Evolutionary conservation across 768 basidiomycete genomes (phyloP), one percentile per base, ranked within the genome.

Genomic region (Basidioascus undulatus): DNA sequence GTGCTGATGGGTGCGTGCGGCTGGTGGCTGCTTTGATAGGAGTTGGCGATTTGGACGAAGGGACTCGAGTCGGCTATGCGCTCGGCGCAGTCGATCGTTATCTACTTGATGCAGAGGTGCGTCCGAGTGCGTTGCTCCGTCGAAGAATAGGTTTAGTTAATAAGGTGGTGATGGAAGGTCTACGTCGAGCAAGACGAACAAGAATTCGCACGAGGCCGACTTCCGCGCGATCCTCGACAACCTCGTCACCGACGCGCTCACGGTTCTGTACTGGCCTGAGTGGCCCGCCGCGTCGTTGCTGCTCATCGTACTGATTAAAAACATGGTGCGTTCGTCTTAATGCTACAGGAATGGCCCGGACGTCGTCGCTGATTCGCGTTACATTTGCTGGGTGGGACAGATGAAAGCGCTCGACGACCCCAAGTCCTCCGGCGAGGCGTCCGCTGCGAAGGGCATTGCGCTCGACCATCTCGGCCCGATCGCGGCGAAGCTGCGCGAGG

Each of bases 381-480:
- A n/a, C n/a, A n/a, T n/a, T n/a, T n/a, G n/a, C n/a, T n/a, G n/a
- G n/a, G n/a, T n/a, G n/a, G n/a, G n/a, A n/a, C 39, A 89, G 84
- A 74, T 87, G 19, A 62, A 74, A 4, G 76, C 76, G 0, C 59
- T 94, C 23, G 78, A 84, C 42, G 84, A 92, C 49, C 64, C 75
- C 28, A 84, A 83, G 52, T 67, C 60, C 9, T 61, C 67, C 27
- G 60, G 61, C 20, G 92, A 96, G 52, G 71, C 65, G 28, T 86
- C 80, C 50, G 81, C 82, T 0, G 73, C 76, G 0, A 89, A 86
- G 56, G 73, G 72, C 1, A 74, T 92, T 47, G 81, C 86, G 0
- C 63, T 96, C 27, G 92, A 98, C 53, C 82, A 96, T 57, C 63
- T 98, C 0, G 92, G 92, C 9, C 66, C 75, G n/a, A 81, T 98